phyloP scores from a whole-genome alignment of 179 eudicot species.

The Gypsophila paniculata region DNA sequence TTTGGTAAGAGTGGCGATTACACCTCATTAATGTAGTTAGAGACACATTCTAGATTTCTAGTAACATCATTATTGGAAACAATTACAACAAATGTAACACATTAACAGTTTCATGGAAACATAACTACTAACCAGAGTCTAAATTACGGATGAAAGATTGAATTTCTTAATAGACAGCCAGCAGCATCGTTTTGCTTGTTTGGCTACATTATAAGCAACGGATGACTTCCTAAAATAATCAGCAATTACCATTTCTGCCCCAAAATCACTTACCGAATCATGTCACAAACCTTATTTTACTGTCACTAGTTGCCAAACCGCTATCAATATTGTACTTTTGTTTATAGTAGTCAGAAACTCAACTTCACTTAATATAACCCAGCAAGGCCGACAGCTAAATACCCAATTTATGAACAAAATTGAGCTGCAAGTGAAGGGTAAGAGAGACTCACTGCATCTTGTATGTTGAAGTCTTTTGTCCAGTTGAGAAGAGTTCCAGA shows the following conservation, averaged over 20 bases:
- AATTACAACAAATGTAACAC: not conserved
- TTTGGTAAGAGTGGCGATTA: not conserved
- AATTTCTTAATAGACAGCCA: not conserved
- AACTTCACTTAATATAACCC: not conserved
- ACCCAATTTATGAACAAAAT: not conserved
- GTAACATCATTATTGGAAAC: not conserved
- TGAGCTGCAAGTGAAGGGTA: slow-evolving; percentile 10
- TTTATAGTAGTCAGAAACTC: not conserved
- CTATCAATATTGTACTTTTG: not conserved
- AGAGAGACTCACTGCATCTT: slow-evolving; percentile 44
- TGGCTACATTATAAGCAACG: not conserved
- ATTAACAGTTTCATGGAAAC: not conserved
- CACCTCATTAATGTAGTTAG: not conserved
- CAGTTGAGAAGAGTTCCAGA: slow-evolving; percentile 57
- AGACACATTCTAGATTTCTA: not conserved
- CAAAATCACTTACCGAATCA: not conserved
- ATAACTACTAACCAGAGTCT: not conserved
- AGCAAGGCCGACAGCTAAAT: not conserved
- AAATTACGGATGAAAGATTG: not conserved
- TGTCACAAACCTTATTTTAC: not conserved
- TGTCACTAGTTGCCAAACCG: not conserved
- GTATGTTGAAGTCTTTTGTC: slow-evolving; percentile 58
- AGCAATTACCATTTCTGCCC: not conserved
- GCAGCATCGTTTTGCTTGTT: not conserved
- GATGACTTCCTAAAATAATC: not conserved